Conservation (phyloP, 1,284 basidiomycete species). For the Papiliotrema fonsecae region DNA sequence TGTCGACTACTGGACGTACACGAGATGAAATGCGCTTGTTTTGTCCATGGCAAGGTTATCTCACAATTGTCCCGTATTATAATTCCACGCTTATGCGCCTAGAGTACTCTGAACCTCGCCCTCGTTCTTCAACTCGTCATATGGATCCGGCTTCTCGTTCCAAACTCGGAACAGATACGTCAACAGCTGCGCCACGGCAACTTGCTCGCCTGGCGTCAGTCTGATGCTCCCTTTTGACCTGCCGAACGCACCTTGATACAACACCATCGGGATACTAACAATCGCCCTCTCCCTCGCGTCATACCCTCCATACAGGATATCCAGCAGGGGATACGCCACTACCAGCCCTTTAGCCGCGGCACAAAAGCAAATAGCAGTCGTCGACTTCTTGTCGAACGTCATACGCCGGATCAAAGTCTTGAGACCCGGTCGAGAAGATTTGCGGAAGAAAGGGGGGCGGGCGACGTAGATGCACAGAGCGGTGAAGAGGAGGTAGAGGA, state of each 20-base stretch:
- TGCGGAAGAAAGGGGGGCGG: conserved; percentile 12
- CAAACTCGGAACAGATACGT: conserved; percentile 1
- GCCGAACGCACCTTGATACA: conserved; percentile 2
- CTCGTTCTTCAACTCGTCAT: background rate
- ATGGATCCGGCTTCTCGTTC: conserved; percentile 2
- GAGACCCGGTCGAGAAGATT: background rate
- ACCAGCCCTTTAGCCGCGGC: conserved; percentile 23
- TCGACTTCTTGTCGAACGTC: conserved; percentile 16
- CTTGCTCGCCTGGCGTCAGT: background rate
- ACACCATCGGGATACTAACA: conserved; percentile 1
- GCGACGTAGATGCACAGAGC: conserved; percentile 12
- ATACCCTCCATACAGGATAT: conserved; percentile 16
- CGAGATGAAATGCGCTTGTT: too few species aligned
- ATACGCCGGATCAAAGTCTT: background rate
- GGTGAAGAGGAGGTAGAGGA: conserved; percentile 16
- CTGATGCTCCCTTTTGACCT: background rate
- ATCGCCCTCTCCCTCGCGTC: background rate
- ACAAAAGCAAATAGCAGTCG: conserved; percentile 24
- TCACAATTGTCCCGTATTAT: too few species aligned
- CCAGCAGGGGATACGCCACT: conserved; percentile 17
- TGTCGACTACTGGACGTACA: too few species aligned
- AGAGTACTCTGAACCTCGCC: too few species aligned
- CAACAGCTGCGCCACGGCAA: conserved; percentile 1
- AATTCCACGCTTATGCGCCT: too few species aligned
- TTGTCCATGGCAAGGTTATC: too few species aligned